Evolutionary conservation across 441 rosid genomes (phyloP), one percentile per base, ranked within the genome.

Genomic region (Melastoma candidum): DNA sequence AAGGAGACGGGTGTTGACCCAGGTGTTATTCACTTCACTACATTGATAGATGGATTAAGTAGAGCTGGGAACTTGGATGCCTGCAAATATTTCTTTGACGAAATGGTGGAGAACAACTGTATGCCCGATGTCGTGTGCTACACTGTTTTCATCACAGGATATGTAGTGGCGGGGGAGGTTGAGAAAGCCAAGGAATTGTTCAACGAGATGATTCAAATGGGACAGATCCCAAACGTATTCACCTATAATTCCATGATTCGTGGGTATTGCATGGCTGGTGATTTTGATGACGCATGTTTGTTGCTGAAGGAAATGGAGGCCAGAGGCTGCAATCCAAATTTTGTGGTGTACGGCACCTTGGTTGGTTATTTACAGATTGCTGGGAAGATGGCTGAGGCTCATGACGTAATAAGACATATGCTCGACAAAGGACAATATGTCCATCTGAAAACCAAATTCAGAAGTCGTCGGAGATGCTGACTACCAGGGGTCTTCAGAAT

Each of bases 211-310:
- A 77, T 71, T 27, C 49, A 12, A 13, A 72, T 60, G 43, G 95
- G 97, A n/a, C 82, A 73, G 48, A 80, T 88, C 43, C 98, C 98
- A 9, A 92, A 92, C 53, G 95, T 74, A 12, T 85, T 76, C 63
- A 85, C 98, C 0, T 92, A 92, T 56, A 75, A 81, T 65, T 80
- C 97, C 1, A 79, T 92, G 87, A 85, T 92, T 68, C 82, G 88
- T 2, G 95, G 97, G 51, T 69, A 71, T 63, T 92, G 95, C 77
- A 88, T 82, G 83, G 86, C 77, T 0, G 87, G 77, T 26, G 79
- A 70, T 67, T 86, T 77, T 65, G 74, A 78, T 49, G 87, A 84
- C 67, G 98, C 97, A 2, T 72, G 85, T 56, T 63, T 72, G 12
- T 60, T 84, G 80, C 80, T 92, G 56, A 79, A 78, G 63, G 84